Evolutionary conservation across 805 yeast genomes (phyloP), one percentile per base, ranked within the genome.

Genomic region (Ogataea ramenticola): DNA sequence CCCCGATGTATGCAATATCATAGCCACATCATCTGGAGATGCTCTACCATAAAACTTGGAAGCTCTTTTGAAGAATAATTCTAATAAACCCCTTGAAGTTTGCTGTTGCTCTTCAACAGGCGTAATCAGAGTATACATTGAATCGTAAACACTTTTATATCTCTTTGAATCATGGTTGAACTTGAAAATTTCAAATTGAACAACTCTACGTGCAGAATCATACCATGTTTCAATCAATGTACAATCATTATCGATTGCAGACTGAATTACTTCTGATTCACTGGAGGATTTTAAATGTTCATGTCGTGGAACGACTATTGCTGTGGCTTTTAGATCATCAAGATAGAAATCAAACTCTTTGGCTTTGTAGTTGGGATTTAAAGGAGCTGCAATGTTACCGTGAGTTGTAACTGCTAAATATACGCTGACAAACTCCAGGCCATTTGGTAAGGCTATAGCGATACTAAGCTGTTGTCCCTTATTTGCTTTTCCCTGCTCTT

Each of bases 1-100:
- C 27, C 90, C 90, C 39, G 83, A 75, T 9, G 90, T 82, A 61
- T 82, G 88, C 40, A 82, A 63, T 22, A 82, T 77, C 58, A 82
- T 62, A 3, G 87, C 87, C 32, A 77, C 70, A 46, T 80, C 82
- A 39, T 70, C 62, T 1, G 78, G 72, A 15, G 58, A 49, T 2
- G 79, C 69, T 41, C 50, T 60, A 26, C 43, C 43, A 14, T 7
- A 33, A 11, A 41, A 41, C 2, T 20, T 14, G 32, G 5, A 11
- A n/a, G 29, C 15, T 24, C 27, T 12, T 20, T 17, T 16, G 17
- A 14, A 34, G 17, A 17, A 20, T 4, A 19, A 19, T 10, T 15
- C 37, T 9, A 17, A 34, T 8, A 24, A 22, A 3, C 24, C 22
- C 6, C 6, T 35, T 12, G 33, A 30, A 8, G 9, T 15, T 30